Evolutionary conservation across 257 asterid species (phyloP), one percentile per base, ranked within the genome.

Genomic region (Gentiana macrophylla): DNA sequence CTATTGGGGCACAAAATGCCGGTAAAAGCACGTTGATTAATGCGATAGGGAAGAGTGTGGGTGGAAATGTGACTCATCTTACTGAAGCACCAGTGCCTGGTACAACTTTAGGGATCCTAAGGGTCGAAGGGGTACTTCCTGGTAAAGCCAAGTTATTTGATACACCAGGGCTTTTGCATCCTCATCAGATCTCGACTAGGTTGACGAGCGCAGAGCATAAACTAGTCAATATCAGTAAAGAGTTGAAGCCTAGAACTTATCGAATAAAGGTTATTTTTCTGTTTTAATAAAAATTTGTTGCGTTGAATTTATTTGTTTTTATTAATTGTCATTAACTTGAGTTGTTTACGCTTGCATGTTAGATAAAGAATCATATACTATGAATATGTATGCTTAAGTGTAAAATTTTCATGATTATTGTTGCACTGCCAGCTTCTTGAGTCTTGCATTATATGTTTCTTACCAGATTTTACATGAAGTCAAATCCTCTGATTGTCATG

Each of bases 21-120:
- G 95, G 98, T 32, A 87, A 91, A 72, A 84, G 94, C 70, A 84
- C 97, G 1, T 62, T 91, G 74, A 70, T 91, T 61, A 87, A 87
- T 54, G 84, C 93, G 0, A 79, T 83, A 50, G 92, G 94, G 49
- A 84, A 88, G 67, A 68, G 73, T 56, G 75, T 70, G 38, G 93
- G 90, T 5, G 64, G 68, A 67, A 78, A 70, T 61, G 76, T 53
- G 65, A 76, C 85, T 34, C 87, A 80, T 71, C 77, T 88, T 49
- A 91, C 97, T 0, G 98, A 91, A 76, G 97, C 97, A 4, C 80
- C 93, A 0, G 90, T 87, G 35, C 94, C 94, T 2, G 94, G 98
- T 12, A 91, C 97, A 6, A 91, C 95, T 1, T 63, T 88, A 69
- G 95, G 98, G 63, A 91, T 87, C 57, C 47, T 87, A 70, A 87